Conservation (phyloP, 2,329 filamentous ascomycete genomes). For the Trichoderma simmonsii region DNA sequence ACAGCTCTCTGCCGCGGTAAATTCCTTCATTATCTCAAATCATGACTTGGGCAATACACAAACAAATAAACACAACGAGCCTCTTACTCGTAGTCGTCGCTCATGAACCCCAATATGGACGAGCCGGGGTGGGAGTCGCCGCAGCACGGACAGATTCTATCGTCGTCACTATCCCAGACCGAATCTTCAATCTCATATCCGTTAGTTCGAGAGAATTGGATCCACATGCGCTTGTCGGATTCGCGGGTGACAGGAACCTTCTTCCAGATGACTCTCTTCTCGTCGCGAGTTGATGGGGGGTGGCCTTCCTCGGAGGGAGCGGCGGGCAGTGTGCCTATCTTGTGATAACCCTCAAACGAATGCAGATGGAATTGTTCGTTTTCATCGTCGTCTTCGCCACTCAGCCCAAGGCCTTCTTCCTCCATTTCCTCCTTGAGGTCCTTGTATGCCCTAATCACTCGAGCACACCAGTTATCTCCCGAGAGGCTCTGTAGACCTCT, state of each 20-base stretch:
- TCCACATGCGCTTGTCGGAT: slow-evolving; percentile 43
- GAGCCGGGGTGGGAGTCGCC: slow-evolving; percentile 38
- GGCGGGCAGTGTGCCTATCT: slow-evolving; percentile 36
- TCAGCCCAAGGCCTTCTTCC: slow-evolving; percentile 23
- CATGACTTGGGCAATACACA: not conserved
- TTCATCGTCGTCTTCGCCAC: slow-evolving; percentile 26
- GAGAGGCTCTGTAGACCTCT: slow-evolving; percentile 40
- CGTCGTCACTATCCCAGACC: slow-evolving; percentile 35
- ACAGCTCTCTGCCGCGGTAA: slow-evolving; percentile 5
- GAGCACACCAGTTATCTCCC: slow-evolving; percentile 39
- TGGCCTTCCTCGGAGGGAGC: slow-evolving; percentile 44
- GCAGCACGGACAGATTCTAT: slow-evolving; percentile 40
- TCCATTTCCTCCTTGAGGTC: slow-evolving; percentile 26
- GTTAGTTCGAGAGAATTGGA: slow-evolving; percentile 43
- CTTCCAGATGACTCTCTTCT: slow-evolving; percentile 51
- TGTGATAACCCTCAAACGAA: slow-evolving; percentile 26
- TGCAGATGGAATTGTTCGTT: slow-evolving; percentile 30
- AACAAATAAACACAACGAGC: not conserved
- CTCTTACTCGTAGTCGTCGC: slow-evolving; percentile 28
- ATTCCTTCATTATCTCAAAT: slow-evolving; percentile 17
- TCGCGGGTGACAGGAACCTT: slow-evolving; percentile 44
- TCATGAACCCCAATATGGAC: slow-evolving; percentile 33
- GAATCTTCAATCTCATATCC: slow-evolving; percentile 37
- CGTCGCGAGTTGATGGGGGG: slow-evolving; percentile 40
- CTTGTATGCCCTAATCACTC: slow-evolving; percentile 46